Evolutionary conservation across 345 rosid genomes (phyloP), one percentile per base, ranked within the genome.

Genomic region (Populus alba): DNA sequence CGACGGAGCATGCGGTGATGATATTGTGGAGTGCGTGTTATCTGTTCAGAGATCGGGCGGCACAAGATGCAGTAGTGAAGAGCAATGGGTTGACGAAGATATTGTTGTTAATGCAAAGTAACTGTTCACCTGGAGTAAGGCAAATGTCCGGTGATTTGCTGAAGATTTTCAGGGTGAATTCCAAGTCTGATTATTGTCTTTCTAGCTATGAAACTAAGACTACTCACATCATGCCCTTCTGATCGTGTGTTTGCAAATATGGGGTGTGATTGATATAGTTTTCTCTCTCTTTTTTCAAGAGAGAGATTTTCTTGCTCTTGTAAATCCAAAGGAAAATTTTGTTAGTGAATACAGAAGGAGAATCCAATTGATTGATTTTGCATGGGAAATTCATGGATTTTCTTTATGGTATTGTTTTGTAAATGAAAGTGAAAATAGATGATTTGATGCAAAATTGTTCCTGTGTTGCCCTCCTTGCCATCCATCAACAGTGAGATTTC

Each of bases 171-270:
- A 81, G 90, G 81, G 78, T 85, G 51, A 85, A 86, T 78, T 88
- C 87, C 18, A 82, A 86, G 75, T 59, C 13, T 0, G 41, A 23
- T 22, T 88, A 88, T 25, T 88, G 87, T 43, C 87, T 92, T 53
- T 72, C 93, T 29, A 82, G 92, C 78, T 95, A 95, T 72, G 88
- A 92, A n/a, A 95, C 99, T 20, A 91, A 92, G 73, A 91, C 98
- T 39, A 95, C 96, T 71, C 99, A 93, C 82, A 92, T 95, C 63
- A 92, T 86, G 87, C 99, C 99, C 51, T 92, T 90, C 79, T 95
- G 94, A 95, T 76, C 53, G 16, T 59, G 23, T 23, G 15, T 59
- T 59, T 23, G 15, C 62, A 57, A 57, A 3, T n/a, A n/a, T 10
- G 29, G 65, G 65, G 2, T 47, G 6, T n/a, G 29, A n/a, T n/a